Conservation (phyloP, 2,329 filamentous ascomycete species). For the Xylariaceae sp. region DNA sequence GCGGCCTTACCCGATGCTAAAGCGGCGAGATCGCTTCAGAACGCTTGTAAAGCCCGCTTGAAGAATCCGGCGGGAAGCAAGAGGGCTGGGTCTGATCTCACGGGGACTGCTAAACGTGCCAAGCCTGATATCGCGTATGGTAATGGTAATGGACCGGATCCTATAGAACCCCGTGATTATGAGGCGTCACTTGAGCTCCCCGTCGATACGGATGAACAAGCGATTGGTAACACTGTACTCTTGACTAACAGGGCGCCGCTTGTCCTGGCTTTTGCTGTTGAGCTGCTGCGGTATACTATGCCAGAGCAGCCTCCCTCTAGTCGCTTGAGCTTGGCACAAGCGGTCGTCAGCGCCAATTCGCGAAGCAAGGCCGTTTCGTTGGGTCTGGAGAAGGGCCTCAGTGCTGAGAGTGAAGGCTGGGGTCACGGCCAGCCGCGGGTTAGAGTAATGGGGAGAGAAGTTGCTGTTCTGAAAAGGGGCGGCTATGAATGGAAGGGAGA, state of each 20-base stretch:
- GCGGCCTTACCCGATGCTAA: constrained; percentile 44
- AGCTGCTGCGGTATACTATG: constrained; percentile 66
- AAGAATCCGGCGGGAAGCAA: constrained; percentile 36
- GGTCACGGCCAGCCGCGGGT: constrained; percentile 70
- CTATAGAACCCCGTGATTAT: constrained; percentile 49
- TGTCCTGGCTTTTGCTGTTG: constrained; percentile 53
- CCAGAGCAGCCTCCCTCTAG: constrained; percentile 81
- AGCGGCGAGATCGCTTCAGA: constrained; percentile 45
- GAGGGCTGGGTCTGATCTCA: constrained; percentile 27
- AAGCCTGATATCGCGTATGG: constrained; percentile 23
- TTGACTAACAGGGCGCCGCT: constrained; percentile 77
- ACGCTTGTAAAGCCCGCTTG: constrained; percentile 48
- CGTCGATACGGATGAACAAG: constrained; percentile 50
- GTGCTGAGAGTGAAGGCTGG: constrained; percentile 65
- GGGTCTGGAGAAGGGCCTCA: constrained; percentile 60
- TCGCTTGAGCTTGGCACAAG: constrained; percentile 74
- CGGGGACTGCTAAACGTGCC: constrained; percentile 31
- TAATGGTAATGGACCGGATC: constrained; percentile 29
- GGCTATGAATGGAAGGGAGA: constrained; percentile 60
- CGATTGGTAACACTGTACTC: constrained; percentile 53
- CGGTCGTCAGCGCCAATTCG: constrained; percentile 76
- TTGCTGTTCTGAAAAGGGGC: constrained; percentile 70
- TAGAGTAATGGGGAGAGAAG: constrained; percentile 64
- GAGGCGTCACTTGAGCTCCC: constrained; percentile 60
- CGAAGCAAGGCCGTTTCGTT: constrained; percentile 69